These are phyloP conservation scores for Agrocybe chaxingu DNA, from an alignment of 768 basidiomycete genomes.

Conservation along the genomic window DNA sequence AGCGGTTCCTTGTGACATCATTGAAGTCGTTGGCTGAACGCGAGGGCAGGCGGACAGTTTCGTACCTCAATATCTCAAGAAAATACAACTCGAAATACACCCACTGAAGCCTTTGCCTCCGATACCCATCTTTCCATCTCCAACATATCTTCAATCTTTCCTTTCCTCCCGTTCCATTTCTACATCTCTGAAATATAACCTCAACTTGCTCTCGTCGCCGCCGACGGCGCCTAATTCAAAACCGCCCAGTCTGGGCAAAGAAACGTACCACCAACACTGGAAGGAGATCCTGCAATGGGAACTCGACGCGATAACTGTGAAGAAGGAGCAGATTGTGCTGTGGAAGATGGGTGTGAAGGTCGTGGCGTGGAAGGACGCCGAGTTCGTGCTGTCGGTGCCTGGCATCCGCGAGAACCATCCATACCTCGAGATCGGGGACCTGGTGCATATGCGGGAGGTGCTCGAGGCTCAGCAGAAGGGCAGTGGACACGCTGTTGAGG, in stretches of 20 bases:
- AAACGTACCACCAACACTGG: slow-evolving; percentile 40
- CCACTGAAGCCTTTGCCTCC: slow-evolving; percentile 38
- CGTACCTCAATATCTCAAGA: slow-evolving; percentile 45
- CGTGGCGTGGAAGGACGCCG: slow-evolving; percentile 32
- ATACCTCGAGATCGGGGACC: slow-evolving; percentile 40
- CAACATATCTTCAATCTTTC: slow-evolving; percentile 38
- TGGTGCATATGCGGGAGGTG: slow-evolving; percentile 43
- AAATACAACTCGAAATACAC: slow-evolving; percentile 45
- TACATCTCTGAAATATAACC: slow-evolving; percentile 12
- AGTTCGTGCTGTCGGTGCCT: slow-evolving; percentile 35
- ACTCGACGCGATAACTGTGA: slow-evolving; percentile 35
- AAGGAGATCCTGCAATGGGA: slow-evolving; percentile 41
- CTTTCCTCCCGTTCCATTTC: slow-evolving; percentile 35
- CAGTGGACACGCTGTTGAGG: slow-evolving; percentile 41
- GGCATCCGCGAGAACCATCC: slow-evolving; percentile 41
- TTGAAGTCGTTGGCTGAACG: background rate
- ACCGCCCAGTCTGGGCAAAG: slow-evolving; percentile 22
- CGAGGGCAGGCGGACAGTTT: slow-evolving; percentile 41
- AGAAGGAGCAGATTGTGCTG: slow-evolving; percentile 42
- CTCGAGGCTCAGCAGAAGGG: slow-evolving; percentile 24
- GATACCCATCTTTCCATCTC: slow-evolving; percentile 38
- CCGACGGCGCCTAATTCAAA: slow-evolving; percentile 19
- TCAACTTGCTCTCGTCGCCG: slow-evolving; percentile 26
- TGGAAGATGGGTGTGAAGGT: slow-evolving; percentile 37
- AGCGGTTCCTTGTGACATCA: slow-evolving; percentile 6